Conservation (phyloP, 1,284 basidiomycete species). For the Marasmius fiardii region DNA sequence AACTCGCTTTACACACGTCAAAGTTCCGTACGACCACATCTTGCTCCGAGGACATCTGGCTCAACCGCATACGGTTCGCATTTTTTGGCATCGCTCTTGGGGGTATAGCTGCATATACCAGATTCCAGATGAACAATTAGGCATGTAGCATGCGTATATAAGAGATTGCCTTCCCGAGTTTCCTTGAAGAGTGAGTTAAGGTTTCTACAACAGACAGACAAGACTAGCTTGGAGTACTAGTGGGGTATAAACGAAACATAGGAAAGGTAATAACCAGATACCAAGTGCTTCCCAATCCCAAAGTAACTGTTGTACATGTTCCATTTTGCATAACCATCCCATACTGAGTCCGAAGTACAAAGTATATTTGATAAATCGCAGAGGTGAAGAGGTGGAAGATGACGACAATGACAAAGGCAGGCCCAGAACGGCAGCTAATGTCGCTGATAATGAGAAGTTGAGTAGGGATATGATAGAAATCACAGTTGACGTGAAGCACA, state of each 20-base stretch:
- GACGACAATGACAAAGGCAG: slow-evolving; percentile 54
- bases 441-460: slow-evolving; percentile 84
- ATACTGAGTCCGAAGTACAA: slow-evolving; percentile 46
- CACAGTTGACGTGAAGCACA: slow-evolving; percentile 78
- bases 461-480: slow-evolving; percentile 84
- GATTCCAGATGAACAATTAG: not conserved
- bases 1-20: slow-evolving; percentile 13
- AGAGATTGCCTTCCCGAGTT: not conserved
- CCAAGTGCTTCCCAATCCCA: slow-evolving; percentile 72
- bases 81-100: slow-evolving; percentile 35
- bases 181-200: not conserved
- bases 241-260: slow-evolving; percentile 69
- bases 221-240: slow-evolving; percentile 66
- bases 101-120: slow-evolving; percentile 28
- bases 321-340: slow-evolving; percentile 52
- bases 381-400: slow-evolving; percentile 19
- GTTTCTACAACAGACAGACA: slow-evolving; percentile 41
- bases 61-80: slow-evolving; percentile 32
- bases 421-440: slow-evolving; percentile 60
- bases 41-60: slow-evolving; percentile 8
- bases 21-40: not conserved
- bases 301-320: slow-evolving; percentile 45
- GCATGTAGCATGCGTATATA: not conserved
- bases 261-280: slow-evolving; percentile 74
- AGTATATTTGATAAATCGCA: slow-evolving; percentile 35